These are phyloP conservation scores for Fraxinus americana DNA, from an alignment of 257 asterid genomes.

Conservation along the genomic window DNA sequence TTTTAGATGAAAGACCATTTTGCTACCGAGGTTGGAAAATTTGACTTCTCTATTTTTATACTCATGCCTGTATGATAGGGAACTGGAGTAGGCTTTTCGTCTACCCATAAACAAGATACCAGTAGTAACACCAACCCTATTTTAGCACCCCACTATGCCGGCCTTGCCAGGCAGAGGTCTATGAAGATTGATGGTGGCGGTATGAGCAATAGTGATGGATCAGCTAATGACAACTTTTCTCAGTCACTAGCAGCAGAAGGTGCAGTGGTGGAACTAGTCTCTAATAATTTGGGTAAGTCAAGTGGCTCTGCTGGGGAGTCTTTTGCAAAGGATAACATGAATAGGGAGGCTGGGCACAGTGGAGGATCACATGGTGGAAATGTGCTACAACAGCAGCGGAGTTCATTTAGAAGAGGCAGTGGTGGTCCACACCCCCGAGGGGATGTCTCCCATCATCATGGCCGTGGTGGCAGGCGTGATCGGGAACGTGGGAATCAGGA, in stretches of 20 bases:
- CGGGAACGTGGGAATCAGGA: constrained; percentile 60
- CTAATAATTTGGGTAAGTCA: constrained; percentile 37
- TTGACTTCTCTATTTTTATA: constrained; percentile 10
- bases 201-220: constrained; percentile 33
- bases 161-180: constrained; percentile 52
- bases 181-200: constrained; percentile 52
- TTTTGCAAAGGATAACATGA: constrained; percentile 38
- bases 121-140: constrained; percentile 34
- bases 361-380: constrained; percentile 52
- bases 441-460: constrained; percentile 54
- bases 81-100: constrained; percentile 30
- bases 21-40: not conserved
- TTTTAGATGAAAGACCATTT: not conserved
- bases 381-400: constrained; percentile 57
- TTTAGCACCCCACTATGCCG: constrained; percentile 40
- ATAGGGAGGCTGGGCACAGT: constrained; percentile 54
- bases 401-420: constrained; percentile 56
- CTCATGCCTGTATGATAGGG: constrained; percentile 35
- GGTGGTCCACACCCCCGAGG: constrained; percentile 63
- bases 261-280: constrained; percentile 31
- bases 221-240: constrained; percentile 44
- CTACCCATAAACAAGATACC: constrained; percentile 51
- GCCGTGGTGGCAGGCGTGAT: constrained; percentile 67
- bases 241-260: constrained; percentile 40
- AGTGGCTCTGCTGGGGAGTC: constrained; percentile 41